phyloP scores from a whole-genome alignment of 805 yeast species.

The Martiniozyma abietophila region DNA sequence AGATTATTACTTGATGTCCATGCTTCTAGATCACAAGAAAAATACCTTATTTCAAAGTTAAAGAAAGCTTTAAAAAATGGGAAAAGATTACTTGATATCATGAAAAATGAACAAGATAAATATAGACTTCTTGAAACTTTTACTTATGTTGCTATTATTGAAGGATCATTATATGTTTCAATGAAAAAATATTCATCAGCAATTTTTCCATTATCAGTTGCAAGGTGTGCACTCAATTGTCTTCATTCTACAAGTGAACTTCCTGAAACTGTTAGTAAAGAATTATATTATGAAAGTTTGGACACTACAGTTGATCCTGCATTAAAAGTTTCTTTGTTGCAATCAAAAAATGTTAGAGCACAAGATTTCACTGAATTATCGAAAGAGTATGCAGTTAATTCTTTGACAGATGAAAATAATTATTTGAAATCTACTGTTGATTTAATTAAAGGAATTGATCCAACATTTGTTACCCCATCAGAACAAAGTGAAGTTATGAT shows the following conservation, averaged over 20 bases:
- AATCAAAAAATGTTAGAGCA: conserved; percentile 25
- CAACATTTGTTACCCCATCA: conserved; percentile 28
- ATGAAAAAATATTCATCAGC: conserved; percentile 50
- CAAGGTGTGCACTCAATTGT: conserved; percentile 52
- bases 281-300: conserved; percentile 44
- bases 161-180: conserved; percentile 36
- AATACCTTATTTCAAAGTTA: conserved; percentile 53
- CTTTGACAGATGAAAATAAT: conserved; percentile 16
- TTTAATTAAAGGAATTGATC: conserved; percentile 29
- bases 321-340: conserved; percentile 29
- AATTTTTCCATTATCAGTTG: conserved; percentile 43
- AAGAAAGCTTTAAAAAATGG: conserved; percentile 49
- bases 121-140: conserved; percentile 24
- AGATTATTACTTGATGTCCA: conserved; percentile 45
- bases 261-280: conserved; percentile 21
- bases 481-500: conserved; percentile 13
- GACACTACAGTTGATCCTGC: conserved; percentile 59
- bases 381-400: conserved; percentile 28
- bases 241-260: conserved; percentile 28
- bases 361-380: conserved; percentile 44
- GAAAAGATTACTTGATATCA: conserved; percentile 33
- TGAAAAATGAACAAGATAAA: conserved; percentile 31
- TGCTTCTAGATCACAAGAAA: conserved; percentile 36
- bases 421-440: conserved; percentile 31
- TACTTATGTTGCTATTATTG: conserved; percentile 28